Evolutionary conservation across 2,329 filamentous ascomycete genomes (phyloP), one percentile per base, ranked within the genome.

Genomic region (Colletotrichum limetticola): DNA sequence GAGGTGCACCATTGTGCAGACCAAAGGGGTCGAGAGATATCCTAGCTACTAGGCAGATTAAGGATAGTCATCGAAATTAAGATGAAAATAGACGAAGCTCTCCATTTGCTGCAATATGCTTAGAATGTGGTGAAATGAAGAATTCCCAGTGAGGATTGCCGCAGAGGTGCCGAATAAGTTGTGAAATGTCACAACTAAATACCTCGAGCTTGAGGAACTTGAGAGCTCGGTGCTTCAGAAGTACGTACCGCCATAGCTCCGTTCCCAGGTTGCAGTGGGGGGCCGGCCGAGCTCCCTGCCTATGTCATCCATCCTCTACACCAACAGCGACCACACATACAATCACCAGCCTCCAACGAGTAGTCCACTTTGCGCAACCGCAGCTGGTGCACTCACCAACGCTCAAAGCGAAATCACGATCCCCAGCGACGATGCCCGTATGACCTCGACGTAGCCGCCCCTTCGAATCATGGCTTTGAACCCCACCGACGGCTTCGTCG

Each of bases 401-500:
- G 60, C 66, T 68, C 59, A 28, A 62, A 49, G 46, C 59, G 26
- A n/a, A 11, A 68, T 11, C 16, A 60, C 14, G 26, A 56, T 55
- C 11, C 35, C 57, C 37, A 72, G 61, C 68, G 62, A 72, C 42
- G 42, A 74, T 74, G 71, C 55, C 22, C 46, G 66, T 35, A 70
- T 74, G 72, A 72, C 35, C 65, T 28, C 56, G 35, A 28, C 26
- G 22, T 22, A 59, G 61, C 22, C n/a, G 24, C 19, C 16, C 35
- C 16, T 19, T 49, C 19, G 8, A 49, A 71, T 19, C 66, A 94
- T 95, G 93, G 91, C 92, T 85, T 89, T 93, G 85, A 90, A 93
- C 81, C 84, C 88, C 79, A 88, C 91, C 79, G 91, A 90, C 85
- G 93, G 93, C 86, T 95, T 95, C 86, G 90, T 95, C 86, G 90